Conservation (phyloP, 768 basidiomycete species). For the Mycena rebaudengoi region DNA sequence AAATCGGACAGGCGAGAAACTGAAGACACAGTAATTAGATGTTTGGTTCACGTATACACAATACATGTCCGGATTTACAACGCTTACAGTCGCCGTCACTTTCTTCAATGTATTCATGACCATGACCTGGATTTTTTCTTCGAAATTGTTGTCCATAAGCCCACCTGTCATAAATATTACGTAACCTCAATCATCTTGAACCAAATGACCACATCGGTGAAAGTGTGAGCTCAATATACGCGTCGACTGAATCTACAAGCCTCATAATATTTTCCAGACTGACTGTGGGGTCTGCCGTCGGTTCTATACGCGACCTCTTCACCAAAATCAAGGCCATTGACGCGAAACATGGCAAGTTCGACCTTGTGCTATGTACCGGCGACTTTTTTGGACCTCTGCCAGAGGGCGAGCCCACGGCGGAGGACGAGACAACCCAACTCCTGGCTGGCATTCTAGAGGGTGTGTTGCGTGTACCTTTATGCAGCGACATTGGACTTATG, state of each 20-base stretch:
- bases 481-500: no score
- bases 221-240: conserved; percentile 45
- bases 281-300: conserved; percentile 82
- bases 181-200: no score
- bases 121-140: no score
- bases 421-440: conserved; percentile 65
- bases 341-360: conserved; percentile 93
- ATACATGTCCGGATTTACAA: no score
- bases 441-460: conserved; percentile 76
- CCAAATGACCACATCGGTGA: conserved; percentile 46
- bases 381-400: conserved; percentile 84
- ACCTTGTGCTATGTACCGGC: conserved; percentile 81
- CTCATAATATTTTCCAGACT: conserved; percentile 50
- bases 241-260: background rate
- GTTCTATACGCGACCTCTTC: conserved; percentile 78
- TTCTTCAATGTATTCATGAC: no score
- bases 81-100: no score
- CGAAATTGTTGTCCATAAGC: no score
- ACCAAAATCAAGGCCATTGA: conserved; percentile 86
- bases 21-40: conserved; percentile 29
- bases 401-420: conserved; percentile 40
- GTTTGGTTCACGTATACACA: no score
- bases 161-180: no score
- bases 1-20: conserved; percentile 17
- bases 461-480: conserved; percentile 37